phyloP scores from a whole-genome alignment of 2,329 filamentous ascomycete species.

The Pseudogymnoascus sp. region DNA sequence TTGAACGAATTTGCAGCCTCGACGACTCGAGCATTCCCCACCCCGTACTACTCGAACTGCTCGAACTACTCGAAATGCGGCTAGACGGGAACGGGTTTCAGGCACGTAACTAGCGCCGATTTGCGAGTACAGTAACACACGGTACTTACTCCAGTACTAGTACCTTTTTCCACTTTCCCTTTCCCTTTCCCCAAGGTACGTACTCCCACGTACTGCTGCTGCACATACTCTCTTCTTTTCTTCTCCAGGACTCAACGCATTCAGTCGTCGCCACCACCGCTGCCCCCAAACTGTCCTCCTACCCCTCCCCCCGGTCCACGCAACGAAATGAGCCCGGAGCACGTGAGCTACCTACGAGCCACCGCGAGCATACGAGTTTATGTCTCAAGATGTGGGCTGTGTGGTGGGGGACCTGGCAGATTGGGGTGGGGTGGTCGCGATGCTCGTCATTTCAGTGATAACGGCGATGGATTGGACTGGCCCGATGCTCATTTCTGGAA shows the following conservation, averaged over 20 bases:
- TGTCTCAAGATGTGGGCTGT: background rate
- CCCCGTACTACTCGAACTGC: too few species aligned
- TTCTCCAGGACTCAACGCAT: background rate
- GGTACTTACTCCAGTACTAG: background rate
- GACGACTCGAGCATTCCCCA: background rate
- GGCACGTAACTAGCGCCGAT: background rate
- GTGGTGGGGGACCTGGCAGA: background rate
- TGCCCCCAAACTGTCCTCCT: too few species aligned
- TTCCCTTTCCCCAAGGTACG: too few species aligned
- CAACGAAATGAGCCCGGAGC: background rate
- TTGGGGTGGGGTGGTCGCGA: background rate
- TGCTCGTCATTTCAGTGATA: background rate
- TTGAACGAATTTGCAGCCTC: background rate
- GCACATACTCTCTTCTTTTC: background rate
- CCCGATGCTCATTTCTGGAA: background rate
- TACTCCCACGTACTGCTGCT: too few species aligned
- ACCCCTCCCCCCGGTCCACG: too few species aligned
- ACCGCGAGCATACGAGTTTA: background rate
- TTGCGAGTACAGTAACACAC: background rate
- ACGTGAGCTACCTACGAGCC: background rate
- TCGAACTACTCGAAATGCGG: background rate
- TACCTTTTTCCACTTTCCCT: too few species aligned
- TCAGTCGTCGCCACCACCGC: background rate
- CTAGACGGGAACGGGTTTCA: background rate
- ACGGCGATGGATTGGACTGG: background rate